Base-by-base conservation (phyloP, 169 alveolate species). In the Amoebophrya sp. region DNA sequence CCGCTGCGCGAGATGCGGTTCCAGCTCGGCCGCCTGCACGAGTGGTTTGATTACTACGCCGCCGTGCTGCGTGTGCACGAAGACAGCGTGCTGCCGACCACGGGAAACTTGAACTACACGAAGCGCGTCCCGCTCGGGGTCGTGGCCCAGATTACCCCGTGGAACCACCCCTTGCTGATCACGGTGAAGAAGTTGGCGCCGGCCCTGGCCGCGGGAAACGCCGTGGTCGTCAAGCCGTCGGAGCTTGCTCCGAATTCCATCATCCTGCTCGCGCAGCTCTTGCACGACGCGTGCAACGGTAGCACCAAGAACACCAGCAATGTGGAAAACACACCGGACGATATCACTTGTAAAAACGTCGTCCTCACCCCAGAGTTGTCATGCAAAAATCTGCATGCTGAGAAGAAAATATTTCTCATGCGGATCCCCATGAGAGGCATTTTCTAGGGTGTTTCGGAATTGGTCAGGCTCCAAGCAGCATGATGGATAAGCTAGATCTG, bases 151-250 rank as follows among this genome's bases (percentile, higher is more conserved):
- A 66, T 66, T 25, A 66, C 83, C 38, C 83, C 83, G 7, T 66
- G 83, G 83, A 66, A 66, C 35, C 83, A 66, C 83, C 83, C 83
- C 2, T 25, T 66, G 7, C 35, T 66, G 35, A 66, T 66, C 83
- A 66, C 83, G 35, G 83, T 66, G 39, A 66, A 66, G 35, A 66
- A 66, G 18, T 25, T 66, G 32, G 83, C 83, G 29, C 83, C 83
- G 35, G 83, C 83, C 29, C 83, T 66, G 35, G 83, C 83, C 29
- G 83, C 83, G 32, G 83, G 83, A 7, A 66, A 66, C 83, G 83
- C 83, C 7, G 35, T 66, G 32, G 83, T 66, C 32, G 83, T 66
- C 32, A 66, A 66, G 83, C 83, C 83, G 7, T 66, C 83, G 35
- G 83, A 66, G 83, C 83, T 66, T 25, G 83, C 83, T 2, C 83